Conservation (phyloP, 163 green algal species). For the Scenedesmus sp. region DNA sequence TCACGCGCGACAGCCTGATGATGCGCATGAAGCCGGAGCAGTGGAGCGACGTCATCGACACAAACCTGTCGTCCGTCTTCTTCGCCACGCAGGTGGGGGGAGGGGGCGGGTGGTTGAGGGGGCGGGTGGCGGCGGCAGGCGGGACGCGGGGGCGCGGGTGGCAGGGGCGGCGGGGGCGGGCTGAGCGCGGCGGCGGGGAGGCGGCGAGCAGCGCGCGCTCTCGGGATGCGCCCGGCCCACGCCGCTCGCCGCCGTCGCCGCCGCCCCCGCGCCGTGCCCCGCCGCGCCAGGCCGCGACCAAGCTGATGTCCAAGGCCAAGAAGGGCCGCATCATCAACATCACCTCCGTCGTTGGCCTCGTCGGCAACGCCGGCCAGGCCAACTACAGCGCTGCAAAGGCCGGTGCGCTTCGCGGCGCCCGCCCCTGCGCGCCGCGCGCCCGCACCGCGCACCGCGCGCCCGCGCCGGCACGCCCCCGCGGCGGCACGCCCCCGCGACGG, state of each 20-base stretch:
- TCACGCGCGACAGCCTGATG: slow-evolving; percentile 97
- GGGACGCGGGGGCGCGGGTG: too few relatives aligned
- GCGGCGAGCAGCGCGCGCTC: not conserved
- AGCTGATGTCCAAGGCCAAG: slow-evolving; percentile 95
- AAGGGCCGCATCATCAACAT: slow-evolving; percentile 99
- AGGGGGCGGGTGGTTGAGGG: too few relatives aligned
- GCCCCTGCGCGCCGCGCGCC: too few relatives aligned
- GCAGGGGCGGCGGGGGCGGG: too few relatives aligned
- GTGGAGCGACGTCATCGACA: slow-evolving; percentile 98
- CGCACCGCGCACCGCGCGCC: too few relatives aligned
- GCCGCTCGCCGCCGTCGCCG: not conserved
- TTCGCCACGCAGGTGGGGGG: slow-evolving; percentile 85
- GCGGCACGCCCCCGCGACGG: too few relatives aligned
- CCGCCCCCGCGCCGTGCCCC: not conserved
- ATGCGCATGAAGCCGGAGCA: slow-evolving; percentile 99
- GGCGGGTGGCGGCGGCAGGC: too few relatives aligned
- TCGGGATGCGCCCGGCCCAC: too few relatives aligned
- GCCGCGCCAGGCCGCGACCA: slow-evolving; percentile 88
- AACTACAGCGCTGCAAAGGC: slow-evolving; percentile 99
- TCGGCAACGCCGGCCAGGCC: slow-evolving; percentile 92
- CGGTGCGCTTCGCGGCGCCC: too few relatives aligned
- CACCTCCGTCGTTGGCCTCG: slow-evolving; percentile 94
- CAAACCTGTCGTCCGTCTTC: slow-evolving; percentile 98
- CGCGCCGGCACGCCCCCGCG: too few relatives aligned
- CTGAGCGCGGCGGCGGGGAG: not conserved